Evolutionary conservation across 805 yeast species (phyloP), one percentile per base, ranked within the genome.

Genomic region (Metschnikowia sp.): DNA sequence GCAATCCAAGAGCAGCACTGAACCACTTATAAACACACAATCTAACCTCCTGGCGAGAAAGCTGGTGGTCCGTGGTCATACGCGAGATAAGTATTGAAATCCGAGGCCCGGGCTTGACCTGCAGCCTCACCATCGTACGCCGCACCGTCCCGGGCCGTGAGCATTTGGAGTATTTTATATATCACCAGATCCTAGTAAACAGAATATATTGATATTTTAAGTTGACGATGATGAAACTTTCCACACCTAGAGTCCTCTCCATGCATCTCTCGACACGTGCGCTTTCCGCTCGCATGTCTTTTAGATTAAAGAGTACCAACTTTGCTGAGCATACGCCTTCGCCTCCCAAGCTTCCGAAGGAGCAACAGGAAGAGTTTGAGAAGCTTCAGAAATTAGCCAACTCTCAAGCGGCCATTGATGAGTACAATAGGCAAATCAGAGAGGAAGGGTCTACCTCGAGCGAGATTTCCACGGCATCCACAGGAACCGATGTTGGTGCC

Each of bases 281-380:
- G 8, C 30, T 32, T 10, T 15, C 37, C n/a, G 33, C 44, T 3
- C 44, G 32, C 18, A 15, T 26, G 10, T 35, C 42, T 3, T 31
- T 47, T 13, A 40, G 56, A 39, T 19, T 12, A 22, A 40, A 44
- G 36, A 33, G 53, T 40, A 44, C 50, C 19, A 63, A 63, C 46
- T 60, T 67, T 37, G 43, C 59, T 12, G 66, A 65, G 42, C 53
- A 36, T 49, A 56, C 59, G 8, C 68, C 72, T 3, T 54, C 57
- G 1, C 96, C 96, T 3, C 92, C 92, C 22, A 77, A 80, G 49
- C 73, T 88, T n/a, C 84, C 88, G 15, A 79, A 82, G 47, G 84
- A 86, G 53, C 88, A 88, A 44, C 96, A 88, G 65, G 90, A 84
- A 57, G 99, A 94, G 68, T 92, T 94, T 66, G 99, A 94, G 62